Base-by-base conservation (phyloP, 2,329 filamentous ascomycete species). In the Davidsoniella australis region DNA sequence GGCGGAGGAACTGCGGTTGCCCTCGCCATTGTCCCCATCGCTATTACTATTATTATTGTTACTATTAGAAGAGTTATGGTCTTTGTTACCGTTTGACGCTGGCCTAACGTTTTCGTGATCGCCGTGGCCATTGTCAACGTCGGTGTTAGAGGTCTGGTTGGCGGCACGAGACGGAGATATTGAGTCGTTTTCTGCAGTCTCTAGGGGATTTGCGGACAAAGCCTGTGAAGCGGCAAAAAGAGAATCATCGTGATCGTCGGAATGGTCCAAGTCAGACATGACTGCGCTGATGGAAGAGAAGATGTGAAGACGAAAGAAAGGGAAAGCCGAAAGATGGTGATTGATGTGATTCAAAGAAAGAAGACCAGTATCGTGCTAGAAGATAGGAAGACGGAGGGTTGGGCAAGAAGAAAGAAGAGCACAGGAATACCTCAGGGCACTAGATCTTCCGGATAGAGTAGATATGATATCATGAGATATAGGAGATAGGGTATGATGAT, bases 1-100 rank as follows among this genome's bases (percentile, higher is more conserved):
- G 10, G 18, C 47, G 16, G 38, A 33, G 29, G 14, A 16, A 14
- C 10, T 49, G 12, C 24, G 7, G n/a, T 49, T 40, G 17, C 24
- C 12, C 4, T 49, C 26, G 17, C 17, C 23, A 24, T 44, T 40
- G 18, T 14, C 24, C n/a, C 9, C n/a, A n/a, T 14, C 29, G 18
- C 63, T 59, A 39, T 39, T 7, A 24, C 26, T 14, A 47, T 63
- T 64, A n/a, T 60, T 57, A 43, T 69, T 67, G 9, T 67, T 67
- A 23, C 64, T 62, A 10, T 62, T 63, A 48, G 61, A 63, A 26
- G 7, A 9, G 26, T 33, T 33, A 12, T 33, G 8, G 29, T 33
- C 12, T 3, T 33, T 10, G 29, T 33, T 33, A 12, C 29, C 29
- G 29, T 33, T 12, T 33, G 29, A 33, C 9, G 29, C 29, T 3